Evolutionary conservation across 352 stramenopile genomes (phyloP).

Genomic region (Aphanomyces euteiches): DNA sequence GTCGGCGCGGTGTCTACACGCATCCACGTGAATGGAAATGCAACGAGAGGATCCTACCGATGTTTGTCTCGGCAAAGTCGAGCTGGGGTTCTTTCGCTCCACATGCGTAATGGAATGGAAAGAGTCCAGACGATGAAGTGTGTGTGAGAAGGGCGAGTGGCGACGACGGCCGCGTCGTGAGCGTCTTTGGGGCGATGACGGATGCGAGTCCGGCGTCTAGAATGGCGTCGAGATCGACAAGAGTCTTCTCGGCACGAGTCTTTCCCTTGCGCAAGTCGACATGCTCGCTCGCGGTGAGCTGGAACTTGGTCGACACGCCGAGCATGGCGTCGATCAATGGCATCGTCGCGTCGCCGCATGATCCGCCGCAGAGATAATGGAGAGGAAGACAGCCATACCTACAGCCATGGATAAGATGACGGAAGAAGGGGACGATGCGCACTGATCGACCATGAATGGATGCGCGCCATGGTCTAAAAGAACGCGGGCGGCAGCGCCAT

Average conservation of each 20-base stretch:
- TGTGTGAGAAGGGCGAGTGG: slow-evolving; percentile 36
- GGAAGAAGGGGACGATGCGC: background rate
- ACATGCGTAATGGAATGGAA: slow-evolving; percentile 65
- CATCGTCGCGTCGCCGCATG: slow-evolving; percentile 41
- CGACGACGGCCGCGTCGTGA: slow-evolving; percentile 32
- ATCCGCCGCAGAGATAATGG: slow-evolving; percentile 65
- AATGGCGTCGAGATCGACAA: slow-evolving; percentile 53
- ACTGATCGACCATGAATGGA: slow-evolving; percentile 21
- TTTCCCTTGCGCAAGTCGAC: slow-evolving; percentile 61
- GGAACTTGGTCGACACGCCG: slow-evolving; percentile 30
- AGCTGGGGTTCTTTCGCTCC: slow-evolving; percentile 52
- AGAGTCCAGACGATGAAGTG: slow-evolving; percentile 31
- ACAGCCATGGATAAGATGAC: slow-evolving; percentile 25
- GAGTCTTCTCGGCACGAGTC: slow-evolving; percentile 42
- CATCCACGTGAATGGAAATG: background rate
- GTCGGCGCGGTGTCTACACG: slow-evolving; percentile 38
- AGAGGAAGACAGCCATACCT: slow-evolving; percentile 51
- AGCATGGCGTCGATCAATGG: slow-evolving; percentile 43
- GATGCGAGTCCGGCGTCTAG: slow-evolving; percentile 45
- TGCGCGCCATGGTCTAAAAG: slow-evolving; percentile 32
- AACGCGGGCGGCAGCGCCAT: slow-evolving; percentile 40
- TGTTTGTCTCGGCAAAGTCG: slow-evolving; percentile 38
- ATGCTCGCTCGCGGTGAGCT: slow-evolving; percentile 38
- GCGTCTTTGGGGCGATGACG: slow-evolving; percentile 37
- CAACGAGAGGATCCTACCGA: background rate